Evolutionary conservation across 2,329 filamentous ascomycete species (phyloP).

Genomic region (Shiraia bambusicola): DNA sequence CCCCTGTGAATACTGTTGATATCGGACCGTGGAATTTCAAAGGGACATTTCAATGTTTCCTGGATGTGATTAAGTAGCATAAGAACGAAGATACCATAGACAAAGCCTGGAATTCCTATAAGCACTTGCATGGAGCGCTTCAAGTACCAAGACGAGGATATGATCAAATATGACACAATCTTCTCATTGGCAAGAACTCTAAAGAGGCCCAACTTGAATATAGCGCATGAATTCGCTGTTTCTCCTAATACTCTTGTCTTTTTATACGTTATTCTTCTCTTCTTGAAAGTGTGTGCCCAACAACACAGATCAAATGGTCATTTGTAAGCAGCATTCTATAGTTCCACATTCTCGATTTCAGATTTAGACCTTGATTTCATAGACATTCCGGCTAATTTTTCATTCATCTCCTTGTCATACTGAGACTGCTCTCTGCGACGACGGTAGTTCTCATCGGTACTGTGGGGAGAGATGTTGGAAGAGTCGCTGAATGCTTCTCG

Average conservation of each 20-base stretch:
- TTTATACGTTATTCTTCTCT: conserved; percentile 1
- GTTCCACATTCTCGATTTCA: background rate
- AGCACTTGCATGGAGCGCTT: background rate
- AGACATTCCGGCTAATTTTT: conserved; percentile 6
- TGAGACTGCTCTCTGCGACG: conserved; percentile 7
- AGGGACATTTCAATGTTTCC: too few species aligned
- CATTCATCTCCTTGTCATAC: conserved; percentile 3
- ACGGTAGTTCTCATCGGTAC: conserved; percentile 3
- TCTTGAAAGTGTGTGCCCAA: conserved; percentile 10
- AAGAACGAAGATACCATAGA: conserved; percentile 13
- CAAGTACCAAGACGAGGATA: too few species aligned
- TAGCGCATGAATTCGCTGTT: too few species aligned
- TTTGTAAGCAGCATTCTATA: background rate
- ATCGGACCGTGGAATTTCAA: background rate
- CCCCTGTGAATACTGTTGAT: background rate
- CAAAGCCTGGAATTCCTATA: conserved; percentile 1
- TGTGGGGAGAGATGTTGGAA: conserved; percentile 10
- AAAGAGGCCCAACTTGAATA: too few species aligned
- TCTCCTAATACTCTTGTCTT: too few species aligned
- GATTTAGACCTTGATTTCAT: conserved; percentile 2
- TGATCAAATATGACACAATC: too few species aligned
- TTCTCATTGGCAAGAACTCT: too few species aligned
- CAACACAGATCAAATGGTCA: conserved; percentile 1
- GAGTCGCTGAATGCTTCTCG: conserved; percentile 17
- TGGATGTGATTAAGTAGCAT: too few species aligned